phyloP scores from a whole-genome alignment of 768 basidiomycete genomes.

The Leccinum subgranulosum region DNA sequence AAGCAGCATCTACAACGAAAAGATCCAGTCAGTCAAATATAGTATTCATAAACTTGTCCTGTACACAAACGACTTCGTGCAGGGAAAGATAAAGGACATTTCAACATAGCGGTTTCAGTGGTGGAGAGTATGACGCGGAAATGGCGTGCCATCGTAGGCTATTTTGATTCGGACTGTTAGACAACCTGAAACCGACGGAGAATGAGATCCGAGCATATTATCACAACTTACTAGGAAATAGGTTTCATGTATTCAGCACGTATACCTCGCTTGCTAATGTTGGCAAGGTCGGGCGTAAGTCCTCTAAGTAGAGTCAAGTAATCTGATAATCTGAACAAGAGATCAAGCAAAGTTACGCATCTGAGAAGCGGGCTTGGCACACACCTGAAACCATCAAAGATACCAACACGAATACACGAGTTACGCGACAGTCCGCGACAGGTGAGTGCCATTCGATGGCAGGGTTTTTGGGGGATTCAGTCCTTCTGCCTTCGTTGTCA shows the following conservation, averaged over 20 bases:
- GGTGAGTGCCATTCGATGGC: constrained; percentile 70
- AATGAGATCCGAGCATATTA: not conserved
- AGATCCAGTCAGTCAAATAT: constrained; percentile 2
- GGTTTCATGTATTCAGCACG: constrained; percentile 80
- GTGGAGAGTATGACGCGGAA: not conserved
- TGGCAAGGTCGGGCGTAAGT: constrained; percentile 72
- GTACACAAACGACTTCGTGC: not conserved
- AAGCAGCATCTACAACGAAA: constrained; percentile 54
- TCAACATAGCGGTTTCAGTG: not conserved
- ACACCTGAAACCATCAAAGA: constrained; percentile 68
- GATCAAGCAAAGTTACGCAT: not conserved
- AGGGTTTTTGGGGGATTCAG: not conserved
- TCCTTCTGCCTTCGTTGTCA: not conserved
- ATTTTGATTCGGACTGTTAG: not conserved
- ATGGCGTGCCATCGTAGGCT: not conserved
- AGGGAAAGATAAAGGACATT: not conserved
- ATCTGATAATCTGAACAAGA: constrained; percentile 49
- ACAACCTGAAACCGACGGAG: not conserved
- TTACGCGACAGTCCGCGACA: constrained; percentile 60
- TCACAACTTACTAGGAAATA: constrained; percentile 62
- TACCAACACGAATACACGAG: constrained; percentile 47
- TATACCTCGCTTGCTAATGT: constrained; percentile 72
- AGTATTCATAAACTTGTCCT: not conserved
- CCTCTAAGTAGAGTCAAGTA: constrained; percentile 81
- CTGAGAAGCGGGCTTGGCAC: not conserved